These are phyloP conservation scores for Aspergillus diversus DNA, from an alignment of 495 filamentous ascomycete species.

Conservation along the genomic window DNA sequence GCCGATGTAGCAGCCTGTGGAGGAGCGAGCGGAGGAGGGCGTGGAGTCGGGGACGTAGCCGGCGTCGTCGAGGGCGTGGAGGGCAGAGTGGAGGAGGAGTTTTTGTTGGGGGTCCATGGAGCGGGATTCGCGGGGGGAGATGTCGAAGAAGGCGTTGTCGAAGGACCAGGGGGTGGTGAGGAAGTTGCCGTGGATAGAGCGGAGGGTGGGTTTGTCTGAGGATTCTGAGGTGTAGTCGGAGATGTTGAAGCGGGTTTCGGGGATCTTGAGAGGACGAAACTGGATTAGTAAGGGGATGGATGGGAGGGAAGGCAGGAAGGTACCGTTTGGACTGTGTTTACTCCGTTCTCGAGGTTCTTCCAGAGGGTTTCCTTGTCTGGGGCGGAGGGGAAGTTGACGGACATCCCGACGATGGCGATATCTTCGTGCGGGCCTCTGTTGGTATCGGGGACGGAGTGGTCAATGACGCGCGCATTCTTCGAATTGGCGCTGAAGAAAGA, in stretches of 20 bases:
- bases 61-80: conserved; percentile 40
- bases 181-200: conserved; percentile 33
- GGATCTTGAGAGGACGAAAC: too few species aligned
- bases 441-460: background rate
- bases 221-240: conserved; percentile 36
- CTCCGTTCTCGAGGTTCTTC: conserved; percentile 41
- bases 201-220: conserved; percentile 38
- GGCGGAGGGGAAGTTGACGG: conserved; percentile 53
- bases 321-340: conserved; percentile 33
- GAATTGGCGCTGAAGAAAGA: background rate
- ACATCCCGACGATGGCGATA: conserved; percentile 61
- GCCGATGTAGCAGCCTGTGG: conserved; percentile 40
- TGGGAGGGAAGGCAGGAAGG: too few species aligned
- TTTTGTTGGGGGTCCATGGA: conserved; percentile 37
- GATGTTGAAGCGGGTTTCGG: conserved; percentile 45
- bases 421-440: background rate
- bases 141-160: conserved; percentile 38
- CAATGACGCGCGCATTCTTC: background rate
- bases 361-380: conserved; percentile 29
- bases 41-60: conserved; percentile 31
- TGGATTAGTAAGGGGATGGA: too few species aligned
- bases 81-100: conserved; percentile 33
- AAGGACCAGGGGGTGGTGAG: conserved; percentile 35
- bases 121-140: conserved; percentile 34
- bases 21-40: conserved; percentile 18